These are phyloP conservation scores for Stropharia rugosoannulata DNA, from an alignment of 768 basidiomycete species.

Conservation along the genomic window DNA sequence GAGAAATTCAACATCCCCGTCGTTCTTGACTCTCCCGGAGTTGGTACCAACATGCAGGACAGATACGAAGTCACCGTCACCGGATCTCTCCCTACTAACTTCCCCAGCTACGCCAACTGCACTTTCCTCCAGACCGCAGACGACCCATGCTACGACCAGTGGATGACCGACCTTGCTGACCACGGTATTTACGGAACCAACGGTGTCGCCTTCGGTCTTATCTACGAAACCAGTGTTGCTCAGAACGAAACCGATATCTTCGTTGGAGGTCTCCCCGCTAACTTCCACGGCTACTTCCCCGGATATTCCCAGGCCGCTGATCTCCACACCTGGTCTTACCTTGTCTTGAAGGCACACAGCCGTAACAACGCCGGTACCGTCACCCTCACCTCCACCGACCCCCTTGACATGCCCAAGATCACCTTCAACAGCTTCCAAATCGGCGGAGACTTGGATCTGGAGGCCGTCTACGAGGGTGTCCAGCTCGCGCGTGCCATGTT, in stretches of 20 bases:
- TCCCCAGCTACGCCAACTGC: not conserved
- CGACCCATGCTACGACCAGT: conserved; percentile 9
- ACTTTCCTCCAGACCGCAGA: conserved; percentile 3
- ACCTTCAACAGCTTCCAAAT: conserved; percentile 6
- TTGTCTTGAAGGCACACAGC: conserved; percentile 10
- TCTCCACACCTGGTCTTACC: conserved; percentile 5
- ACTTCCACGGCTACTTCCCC: conserved; percentile 10
- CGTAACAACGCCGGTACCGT: conserved; percentile 11
- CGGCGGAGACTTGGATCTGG: conserved; percentile 5
- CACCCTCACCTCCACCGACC: conserved; percentile 7
- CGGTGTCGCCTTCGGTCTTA: conserved; percentile 1
- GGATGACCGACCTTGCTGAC: conserved; percentile 1
- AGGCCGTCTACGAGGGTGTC: conserved; percentile 7
- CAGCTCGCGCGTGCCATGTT: conserved; percentile 7
- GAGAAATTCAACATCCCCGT: conserved; percentile 38
- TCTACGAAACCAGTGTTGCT: conserved; percentile 2
- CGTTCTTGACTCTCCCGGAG: conserved; percentile 46
- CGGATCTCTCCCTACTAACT: not conserved
- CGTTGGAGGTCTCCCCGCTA: conserved; percentile 4
- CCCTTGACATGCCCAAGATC: conserved; percentile 7
- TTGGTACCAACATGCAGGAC: conserved; percentile 57
- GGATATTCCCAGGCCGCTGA: conserved; percentile 2
- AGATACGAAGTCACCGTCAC: conserved; percentile 8
- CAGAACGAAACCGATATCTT: conserved; percentile 5
- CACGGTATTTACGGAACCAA: conserved; percentile 7